These are phyloP conservation scores for Plectranthus barbatus DNA, from an alignment of 257 asterid species.

Conservation along the genomic window DNA sequence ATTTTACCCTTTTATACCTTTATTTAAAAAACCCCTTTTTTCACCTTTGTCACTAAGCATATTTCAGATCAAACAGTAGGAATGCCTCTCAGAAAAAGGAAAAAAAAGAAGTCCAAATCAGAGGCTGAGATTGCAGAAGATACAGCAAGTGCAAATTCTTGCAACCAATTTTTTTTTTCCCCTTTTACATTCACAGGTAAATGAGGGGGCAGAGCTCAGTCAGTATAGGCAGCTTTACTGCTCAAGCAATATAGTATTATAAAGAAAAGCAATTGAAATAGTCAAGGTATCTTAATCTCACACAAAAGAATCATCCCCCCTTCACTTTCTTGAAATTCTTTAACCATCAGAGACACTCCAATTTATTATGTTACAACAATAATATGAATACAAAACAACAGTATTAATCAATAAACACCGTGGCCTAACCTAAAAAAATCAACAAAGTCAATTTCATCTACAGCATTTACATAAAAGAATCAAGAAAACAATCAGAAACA, in stretches of 20 bases:
- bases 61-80: not conserved
- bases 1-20: too few relatives aligned
- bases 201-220: not conserved
- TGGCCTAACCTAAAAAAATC: conserved; percentile 16
- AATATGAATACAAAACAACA: too few relatives aligned
- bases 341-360: not conserved
- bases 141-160: conserved; percentile 11
- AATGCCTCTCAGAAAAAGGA: not conserved
- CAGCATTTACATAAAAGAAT: conserved; percentile 67
- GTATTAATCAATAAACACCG: conserved; percentile 10
- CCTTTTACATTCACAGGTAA: not conserved
- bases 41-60: too few relatives aligned
- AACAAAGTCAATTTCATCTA: conserved; percentile 41
- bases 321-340: conserved; percentile 1
- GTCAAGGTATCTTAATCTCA: not conserved
- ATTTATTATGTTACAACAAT: not conserved
- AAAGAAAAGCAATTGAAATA: not conserved
- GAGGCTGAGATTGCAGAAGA: conserved; percentile 18
- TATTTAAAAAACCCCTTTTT: too few relatives aligned
- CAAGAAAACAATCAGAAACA: conserved; percentile 78
- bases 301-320: not conserved
- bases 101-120: not conserved
- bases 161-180: not conserved
- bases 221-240: conserved; percentile 16
- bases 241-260: conserved; percentile 10